Conservation (phyloP, 2,329 filamentous ascomycete species). For the Fusarium coffeatum region DNA sequence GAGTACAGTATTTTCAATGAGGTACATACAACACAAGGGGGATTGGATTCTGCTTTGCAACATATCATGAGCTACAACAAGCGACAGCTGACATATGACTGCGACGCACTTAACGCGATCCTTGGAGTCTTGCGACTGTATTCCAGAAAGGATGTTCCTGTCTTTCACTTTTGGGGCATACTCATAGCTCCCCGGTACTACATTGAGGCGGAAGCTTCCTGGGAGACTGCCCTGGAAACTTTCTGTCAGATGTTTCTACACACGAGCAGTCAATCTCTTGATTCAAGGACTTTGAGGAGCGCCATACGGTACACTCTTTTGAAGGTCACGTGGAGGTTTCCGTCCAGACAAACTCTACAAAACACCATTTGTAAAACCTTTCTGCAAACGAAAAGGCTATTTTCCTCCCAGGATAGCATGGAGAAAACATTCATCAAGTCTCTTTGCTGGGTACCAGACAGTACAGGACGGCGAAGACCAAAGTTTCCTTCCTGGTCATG, state of each 20-base stretch:
- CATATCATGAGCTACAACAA: neutral
- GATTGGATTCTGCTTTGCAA: neutral
- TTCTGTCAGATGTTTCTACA: neutral
- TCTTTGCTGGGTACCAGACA: neutral
- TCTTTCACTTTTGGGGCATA: neutral
- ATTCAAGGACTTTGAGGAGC: neutral
- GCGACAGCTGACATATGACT: neutral
- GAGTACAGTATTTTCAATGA: too few relatives aligned
- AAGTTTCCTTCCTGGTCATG: neutral
- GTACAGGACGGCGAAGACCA: neutral
- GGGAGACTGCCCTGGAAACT: neutral
- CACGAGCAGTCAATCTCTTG: neutral
- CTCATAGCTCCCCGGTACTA: neutral
- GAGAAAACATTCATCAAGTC: neutral
- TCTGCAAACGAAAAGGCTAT: neutral
- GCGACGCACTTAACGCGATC: neutral
- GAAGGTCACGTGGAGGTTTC: neutral
- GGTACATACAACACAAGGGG: neutral
- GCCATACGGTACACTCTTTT: neutral
- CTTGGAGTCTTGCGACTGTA: neutral
- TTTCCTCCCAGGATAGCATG: neutral
- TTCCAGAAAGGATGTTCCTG: neutral
- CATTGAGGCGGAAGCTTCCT: neutral
- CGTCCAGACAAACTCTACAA: neutral
- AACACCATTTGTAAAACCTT: neutral